Conservation (phyloP, 371 early-diverging fungal genomes). For the Caulochytrium protostelioides region DNA sequence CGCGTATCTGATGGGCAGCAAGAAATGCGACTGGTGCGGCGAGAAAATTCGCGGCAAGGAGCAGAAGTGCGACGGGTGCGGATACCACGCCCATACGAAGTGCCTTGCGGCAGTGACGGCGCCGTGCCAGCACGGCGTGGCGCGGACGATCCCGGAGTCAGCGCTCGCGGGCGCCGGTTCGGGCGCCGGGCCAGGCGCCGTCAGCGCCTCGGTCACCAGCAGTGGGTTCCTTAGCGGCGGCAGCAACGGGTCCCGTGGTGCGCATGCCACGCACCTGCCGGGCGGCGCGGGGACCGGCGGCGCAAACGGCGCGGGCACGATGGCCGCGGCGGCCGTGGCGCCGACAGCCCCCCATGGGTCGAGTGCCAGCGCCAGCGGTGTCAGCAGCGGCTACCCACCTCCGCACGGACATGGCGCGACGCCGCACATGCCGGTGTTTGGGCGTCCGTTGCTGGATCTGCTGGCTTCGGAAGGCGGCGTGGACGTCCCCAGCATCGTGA, state of each 20-base stretch:
- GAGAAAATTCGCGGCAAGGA: slow-evolving; percentile 74
- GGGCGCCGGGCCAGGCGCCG: neutral
- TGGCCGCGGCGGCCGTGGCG: no score
- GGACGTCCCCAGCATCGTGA: slow-evolving; percentile 46
- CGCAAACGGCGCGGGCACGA: no score
- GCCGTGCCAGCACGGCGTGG: no score
- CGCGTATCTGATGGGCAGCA: slow-evolving; percentile 38
- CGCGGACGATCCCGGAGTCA: slow-evolving; percentile 12
- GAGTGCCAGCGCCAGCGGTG: no score
- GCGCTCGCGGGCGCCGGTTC: neutral
- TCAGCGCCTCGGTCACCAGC: neutral
- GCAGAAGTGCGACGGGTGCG: slow-evolving; percentile 44
- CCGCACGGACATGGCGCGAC: no score
- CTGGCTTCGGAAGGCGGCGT: slow-evolving; percentile 23
- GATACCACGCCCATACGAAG: slow-evolving; percentile 35
- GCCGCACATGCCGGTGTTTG: slow-evolving; percentile 44
- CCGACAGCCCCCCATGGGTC: no score
- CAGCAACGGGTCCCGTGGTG: no score
- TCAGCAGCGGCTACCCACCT: no score
- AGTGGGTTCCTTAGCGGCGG: no score
- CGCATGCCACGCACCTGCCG: no score
- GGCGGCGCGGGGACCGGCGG: no score
- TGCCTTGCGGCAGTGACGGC: slow-evolving; percentile 21
- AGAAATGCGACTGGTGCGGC: slow-evolving; percentile 56
- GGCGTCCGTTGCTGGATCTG: slow-evolving; percentile 26